Conservation (phyloP, 768 basidiomycete genomes). For the Suillus variegatus region DNA sequence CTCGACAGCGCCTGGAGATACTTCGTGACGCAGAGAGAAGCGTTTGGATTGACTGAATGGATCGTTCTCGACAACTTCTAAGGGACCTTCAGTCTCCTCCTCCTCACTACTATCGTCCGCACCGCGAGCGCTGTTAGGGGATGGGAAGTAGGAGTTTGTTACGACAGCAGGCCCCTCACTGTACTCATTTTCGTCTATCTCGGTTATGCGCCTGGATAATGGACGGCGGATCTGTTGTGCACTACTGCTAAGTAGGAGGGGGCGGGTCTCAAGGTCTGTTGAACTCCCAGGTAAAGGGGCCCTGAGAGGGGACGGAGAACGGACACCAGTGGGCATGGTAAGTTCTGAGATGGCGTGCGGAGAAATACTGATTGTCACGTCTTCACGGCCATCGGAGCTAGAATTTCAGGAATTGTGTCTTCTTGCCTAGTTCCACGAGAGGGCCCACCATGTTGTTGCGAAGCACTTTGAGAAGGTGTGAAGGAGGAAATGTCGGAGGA, state of each 20-base stretch:
- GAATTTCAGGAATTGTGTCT: conserved; percentile 11
- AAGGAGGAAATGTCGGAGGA: conserved; percentile 63
- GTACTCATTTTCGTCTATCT: conserved; percentile 22
- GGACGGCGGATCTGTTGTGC: conserved; percentile 17
- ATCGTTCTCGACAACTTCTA: conserved; percentile 28
- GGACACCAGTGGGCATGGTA: conserved; percentile 24
- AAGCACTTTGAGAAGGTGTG: conserved; percentile 74
- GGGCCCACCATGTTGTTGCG: conserved; percentile 40
- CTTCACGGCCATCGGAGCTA: conserved; percentile 5
- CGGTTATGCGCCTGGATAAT: conserved; percentile 26
- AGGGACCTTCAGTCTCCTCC: conserved; percentile 13
- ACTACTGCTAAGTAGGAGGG: conserved; percentile 7
- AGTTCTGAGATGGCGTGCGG: conserved; percentile 31
- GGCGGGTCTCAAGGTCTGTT: neutral
- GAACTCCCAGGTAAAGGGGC: neutral
- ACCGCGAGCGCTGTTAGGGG: neutral
- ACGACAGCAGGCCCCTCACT: neutral
- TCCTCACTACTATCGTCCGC: conserved; percentile 24
- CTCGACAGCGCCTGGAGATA: neutral
- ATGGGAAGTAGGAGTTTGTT: conserved; percentile 3
- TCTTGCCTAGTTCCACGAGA: conserved; percentile 23
- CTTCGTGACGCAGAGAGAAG: conserved; percentile 7
- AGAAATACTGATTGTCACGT: conserved; percentile 23
- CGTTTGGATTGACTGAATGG: conserved; percentile 21
- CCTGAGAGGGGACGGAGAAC: conserved; percentile 3